Evolutionary conservation across 495 filamentous ascomycete genomes (phyloP), one percentile per base, ranked within the genome.

Genomic region (Tuber brumale): DNA sequence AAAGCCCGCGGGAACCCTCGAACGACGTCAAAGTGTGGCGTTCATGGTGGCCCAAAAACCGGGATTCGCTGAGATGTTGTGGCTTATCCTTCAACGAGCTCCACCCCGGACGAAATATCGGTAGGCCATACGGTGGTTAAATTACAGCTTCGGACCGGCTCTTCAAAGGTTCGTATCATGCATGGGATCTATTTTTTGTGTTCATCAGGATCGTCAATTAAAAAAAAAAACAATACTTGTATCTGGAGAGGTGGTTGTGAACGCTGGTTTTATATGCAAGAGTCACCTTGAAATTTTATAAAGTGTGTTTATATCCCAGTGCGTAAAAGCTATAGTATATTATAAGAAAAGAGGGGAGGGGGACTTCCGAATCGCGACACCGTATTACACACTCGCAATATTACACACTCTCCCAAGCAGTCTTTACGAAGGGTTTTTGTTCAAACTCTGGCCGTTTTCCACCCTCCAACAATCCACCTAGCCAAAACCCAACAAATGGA

Each of bases 401-500:
- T 18, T 66, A 66, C 19, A 19, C 8, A 35, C 31, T 2, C 57
- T 19, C 57, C n/a, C 31, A 8, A 35, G 57, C 31, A 66, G 27
- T 35, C 57, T 16, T 35, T 35, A 31, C 37, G 37, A 39, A 39
- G 37, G 37, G 5, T 39, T 39, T 39, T 39, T 39, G 37, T 12
- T 70, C 76, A 80, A 35, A 81, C 71, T 66, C 87, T 83, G 72
- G 84, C 84, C 57, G 77, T 83, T 72, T 80, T 86, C n/a, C 85
- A 85, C 39, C 85, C 85, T 44, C 81, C 85, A 74, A 87, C 83
- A 23, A 83, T 74, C 69, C 82, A 76, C 69, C 88, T 84, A 46
- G 86, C 76, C 8, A 85, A 76, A 35, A 88, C 51, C 82, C 90
- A 91, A 44, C 87, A 72, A 2, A 84, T 45, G 12, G 86, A 85